phyloP scores from a whole-genome alignment of 495 filamentous ascomycete genomes.

The Aspergillus steynii region DNA sequence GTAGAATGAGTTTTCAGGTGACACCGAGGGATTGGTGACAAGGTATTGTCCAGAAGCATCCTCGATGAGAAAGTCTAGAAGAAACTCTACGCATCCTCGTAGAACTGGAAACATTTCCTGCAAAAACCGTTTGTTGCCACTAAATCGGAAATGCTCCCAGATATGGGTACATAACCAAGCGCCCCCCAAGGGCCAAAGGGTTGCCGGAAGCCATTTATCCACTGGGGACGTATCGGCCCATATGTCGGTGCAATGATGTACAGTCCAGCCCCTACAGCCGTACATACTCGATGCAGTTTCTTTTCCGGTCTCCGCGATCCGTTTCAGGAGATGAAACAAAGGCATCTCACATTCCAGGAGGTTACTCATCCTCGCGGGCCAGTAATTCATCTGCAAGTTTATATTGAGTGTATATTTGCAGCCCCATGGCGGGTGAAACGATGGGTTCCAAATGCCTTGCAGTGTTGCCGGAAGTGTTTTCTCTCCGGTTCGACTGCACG shows the following conservation, averaged over 20 bases:
- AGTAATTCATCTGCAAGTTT: constrained; percentile 65
- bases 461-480: constrained; percentile 52
- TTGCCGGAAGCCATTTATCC: constrained; percentile 45
- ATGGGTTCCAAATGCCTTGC: constrained; percentile 59
- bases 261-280: constrained; percentile 46
- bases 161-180: constrained; percentile 51
- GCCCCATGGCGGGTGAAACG: constrained; percentile 51
- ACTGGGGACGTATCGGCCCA: constrained; percentile 51
- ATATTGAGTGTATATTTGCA: constrained; percentile 60
- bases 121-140: constrained; percentile 35
- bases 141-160: constrained; percentile 48
- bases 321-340: constrained; percentile 44
- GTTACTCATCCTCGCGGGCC: constrained; percentile 49
- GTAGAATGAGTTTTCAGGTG: constrained; percentile 50
- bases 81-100: constrained; percentile 40
- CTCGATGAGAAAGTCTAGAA: constrained; percentile 47
- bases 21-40: constrained; percentile 48
- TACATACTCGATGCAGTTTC: constrained; percentile 48
- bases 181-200: constrained; percentile 48
- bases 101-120: constrained; percentile 34
- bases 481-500: constrained; percentile 39
- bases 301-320: constrained; percentile 33
- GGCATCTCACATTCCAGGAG: constrained; percentile 33
- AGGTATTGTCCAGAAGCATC: constrained; percentile 36
- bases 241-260: constrained; percentile 51